A percentile compares a stretch with the other conserved stretches of the same genome.
phyloP scores from a whole-genome alignment of 257 asterid species.

The Solanum gandarillasii region DNA sequence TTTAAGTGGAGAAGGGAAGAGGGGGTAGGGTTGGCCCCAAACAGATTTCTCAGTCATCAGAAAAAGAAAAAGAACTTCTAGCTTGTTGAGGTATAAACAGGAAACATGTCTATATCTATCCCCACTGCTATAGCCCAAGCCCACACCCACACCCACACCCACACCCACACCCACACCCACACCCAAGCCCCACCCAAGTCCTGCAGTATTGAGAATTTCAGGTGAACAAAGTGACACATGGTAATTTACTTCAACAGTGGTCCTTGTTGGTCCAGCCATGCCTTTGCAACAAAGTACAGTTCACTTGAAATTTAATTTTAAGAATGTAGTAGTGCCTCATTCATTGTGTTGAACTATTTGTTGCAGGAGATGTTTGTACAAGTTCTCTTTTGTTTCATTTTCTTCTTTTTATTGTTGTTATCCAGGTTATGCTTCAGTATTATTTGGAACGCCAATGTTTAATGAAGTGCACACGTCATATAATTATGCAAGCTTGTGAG shows the following conservation, averaged over 20 bases:
- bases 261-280: neutral
- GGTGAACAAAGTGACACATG: neutral
- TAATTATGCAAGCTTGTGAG: conserved; percentile 76
- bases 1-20: neutral
- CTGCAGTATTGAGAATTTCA: neutral
- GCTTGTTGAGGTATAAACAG: neutral
- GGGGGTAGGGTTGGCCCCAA: neutral
- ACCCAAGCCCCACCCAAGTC: neutral
- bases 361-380: neutral
- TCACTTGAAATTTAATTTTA: neutral
- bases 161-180: neutral
- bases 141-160: neutral
- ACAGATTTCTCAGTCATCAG: neutral
- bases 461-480: conserved; percentile 83
- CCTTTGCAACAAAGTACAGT: neutral
- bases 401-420: conserved; percentile 1
- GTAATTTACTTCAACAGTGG: neutral
- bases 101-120: neutral
- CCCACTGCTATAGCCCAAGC: neutral
- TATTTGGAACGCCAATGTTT: conserved; percentile 77
- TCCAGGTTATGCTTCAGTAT: conserved; percentile 72
- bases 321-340: neutral
- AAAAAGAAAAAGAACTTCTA: neutral
- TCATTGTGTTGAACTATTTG: neutral
- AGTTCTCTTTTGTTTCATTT: neutral